Percentiles rank a stretch among this genome's conserved stretches.
Conservation (phyloP, 192 early-diverging fungal species). For the Coemansia nantahalensis region DNA sequence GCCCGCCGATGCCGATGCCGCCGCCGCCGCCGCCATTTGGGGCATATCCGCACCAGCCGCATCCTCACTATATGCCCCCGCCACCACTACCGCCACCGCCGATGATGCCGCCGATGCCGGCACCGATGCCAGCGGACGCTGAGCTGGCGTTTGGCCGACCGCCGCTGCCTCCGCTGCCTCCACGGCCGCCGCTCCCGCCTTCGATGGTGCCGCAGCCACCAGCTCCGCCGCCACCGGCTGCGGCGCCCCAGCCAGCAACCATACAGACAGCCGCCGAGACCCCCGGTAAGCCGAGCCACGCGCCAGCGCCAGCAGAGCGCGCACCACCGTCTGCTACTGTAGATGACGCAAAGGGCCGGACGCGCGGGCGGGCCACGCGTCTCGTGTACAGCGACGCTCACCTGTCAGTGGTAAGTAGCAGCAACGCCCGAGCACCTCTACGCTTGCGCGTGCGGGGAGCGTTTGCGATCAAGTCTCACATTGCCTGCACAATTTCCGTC, state of each 20-base stretch:
- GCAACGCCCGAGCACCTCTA: neutral
- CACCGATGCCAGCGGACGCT: conserved; percentile 3
- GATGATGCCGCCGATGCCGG: conserved; percentile 20
- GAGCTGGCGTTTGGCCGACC: neutral
- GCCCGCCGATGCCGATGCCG: conserved; percentile 3
- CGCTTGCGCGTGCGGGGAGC: too few relatives aligned
- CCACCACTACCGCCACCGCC: conserved; percentile 5
- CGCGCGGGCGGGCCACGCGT: conserved; percentile 10
- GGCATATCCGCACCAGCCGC: too few relatives aligned
- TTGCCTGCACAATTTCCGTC: too few relatives aligned
- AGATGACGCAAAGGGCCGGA: conserved; percentile 19
- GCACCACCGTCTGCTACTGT: conserved; percentile 13
- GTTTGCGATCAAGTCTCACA: too few relatives aligned
- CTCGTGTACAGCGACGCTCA: conserved; percentile 36
- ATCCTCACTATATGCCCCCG: neutral
- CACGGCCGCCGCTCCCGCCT: conserved; percentile 1
- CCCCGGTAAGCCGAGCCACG: conserved; percentile 9
- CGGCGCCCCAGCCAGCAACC: neutral
- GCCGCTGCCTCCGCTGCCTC: conserved; percentile 1
- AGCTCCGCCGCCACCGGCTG: neutral
- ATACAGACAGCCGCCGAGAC: neutral
- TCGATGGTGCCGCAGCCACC: neutral
- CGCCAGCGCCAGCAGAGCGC: conserved; percentile 1
- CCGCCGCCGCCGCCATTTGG: conserved; percentile 1
- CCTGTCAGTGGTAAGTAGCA: conserved; percentile 42